Percentiles rank a stretch among this genome's conserved stretches.
Evolutionary conservation across 805 yeast species (phyloP).

Genomic region (Saturnispora saitoi): DNA sequence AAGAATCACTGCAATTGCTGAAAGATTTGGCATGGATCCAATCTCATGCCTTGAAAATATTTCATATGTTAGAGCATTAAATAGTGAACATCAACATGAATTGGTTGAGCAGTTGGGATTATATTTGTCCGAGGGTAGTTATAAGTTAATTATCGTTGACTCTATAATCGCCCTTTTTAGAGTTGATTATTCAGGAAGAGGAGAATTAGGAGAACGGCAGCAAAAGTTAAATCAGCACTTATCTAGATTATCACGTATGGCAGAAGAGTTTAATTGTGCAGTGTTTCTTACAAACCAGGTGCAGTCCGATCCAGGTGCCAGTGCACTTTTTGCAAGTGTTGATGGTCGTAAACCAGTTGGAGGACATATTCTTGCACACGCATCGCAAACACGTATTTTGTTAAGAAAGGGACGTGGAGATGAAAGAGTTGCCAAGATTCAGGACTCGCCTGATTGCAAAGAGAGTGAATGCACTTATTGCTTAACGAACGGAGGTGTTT

Average conservation of each 20-base stretch:
- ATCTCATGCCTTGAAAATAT: constrained; percentile 60
- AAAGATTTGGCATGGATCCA: constrained; percentile 59
- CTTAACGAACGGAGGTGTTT: constrained; percentile 39
- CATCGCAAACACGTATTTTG: constrained; percentile 68
- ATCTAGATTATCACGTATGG: constrained; percentile 45
- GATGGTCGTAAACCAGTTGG: constrained; percentile 83
- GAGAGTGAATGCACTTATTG: constrained; percentile 72
- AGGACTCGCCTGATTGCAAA: constrained; percentile 77
- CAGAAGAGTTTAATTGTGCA: constrained; percentile 73
- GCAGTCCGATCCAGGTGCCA: constrained; percentile 79
- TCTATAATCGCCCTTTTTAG: constrained; percentile 75
- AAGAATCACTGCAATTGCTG: constrained; percentile 55
- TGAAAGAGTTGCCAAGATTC: constrained; percentile 70
- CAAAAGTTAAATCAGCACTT: constrained; percentile 55
- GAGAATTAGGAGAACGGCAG: constrained; percentile 69
- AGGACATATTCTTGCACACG: constrained; percentile 76
- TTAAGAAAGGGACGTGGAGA: constrained; percentile 71
- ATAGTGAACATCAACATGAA: constrained; percentile 75
- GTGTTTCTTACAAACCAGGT: constrained; percentile 71
- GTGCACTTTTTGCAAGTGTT: constrained; percentile 68
- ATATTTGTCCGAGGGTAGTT: constrained; percentile 60
- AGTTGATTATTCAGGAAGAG: constrained; percentile 73
- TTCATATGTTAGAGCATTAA: constrained; percentile 54
- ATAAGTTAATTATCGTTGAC: constrained; percentile 53
- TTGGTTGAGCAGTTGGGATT: constrained; percentile 57